These are phyloP conservation scores for Curvularia sp. DNA, from an alignment of 2,329 filamentous ascomycete species.

Conservation along the genomic window DNA sequence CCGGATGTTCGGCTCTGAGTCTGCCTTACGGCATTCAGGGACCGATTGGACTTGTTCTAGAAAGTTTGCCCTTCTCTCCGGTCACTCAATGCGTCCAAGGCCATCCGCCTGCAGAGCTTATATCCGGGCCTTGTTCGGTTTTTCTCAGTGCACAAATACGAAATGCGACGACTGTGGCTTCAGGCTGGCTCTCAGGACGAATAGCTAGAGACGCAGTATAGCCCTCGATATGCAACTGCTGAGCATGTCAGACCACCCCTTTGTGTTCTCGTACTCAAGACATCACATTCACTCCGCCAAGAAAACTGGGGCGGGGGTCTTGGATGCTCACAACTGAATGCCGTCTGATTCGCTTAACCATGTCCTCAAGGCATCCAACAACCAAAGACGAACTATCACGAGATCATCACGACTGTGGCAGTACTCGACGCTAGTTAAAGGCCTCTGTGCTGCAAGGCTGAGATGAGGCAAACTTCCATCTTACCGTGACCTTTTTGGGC, in stretches of 20 bases:
- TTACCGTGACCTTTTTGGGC: slow-evolving; percentile 1
- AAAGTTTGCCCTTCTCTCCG: not conserved
- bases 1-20: not conserved
- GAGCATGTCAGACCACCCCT: not conserved
- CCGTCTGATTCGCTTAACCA: slow-evolving; percentile 16
- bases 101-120: not conserved
- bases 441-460: not conserved
- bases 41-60: not conserved
- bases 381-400: slow-evolving; percentile 14
- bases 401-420: slow-evolving; percentile 5
- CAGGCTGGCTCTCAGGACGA: not conserved
- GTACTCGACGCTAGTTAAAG: slow-evolving; percentile 3
- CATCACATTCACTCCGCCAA: slow-evolving; percentile 17
- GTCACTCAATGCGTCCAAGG: slow-evolving; percentile 2
- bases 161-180: not conserved
- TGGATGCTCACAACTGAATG: not conserved
- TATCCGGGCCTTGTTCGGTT: not conserved
- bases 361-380: not conserved
- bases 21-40: not conserved
- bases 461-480: not conserved
- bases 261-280: slow-evolving; percentile 6
- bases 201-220: not conserved
- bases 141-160: not conserved
- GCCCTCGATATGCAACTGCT: not conserved
- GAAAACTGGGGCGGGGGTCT: slow-evolving; percentile 15